A percentile compares a stretch with the other conserved stretches of the same genome.
phyloP scores from a whole-genome alignment of 495 filamentous ascomycete genomes.

The Hyphodiscus hymeniophilus region DNA sequence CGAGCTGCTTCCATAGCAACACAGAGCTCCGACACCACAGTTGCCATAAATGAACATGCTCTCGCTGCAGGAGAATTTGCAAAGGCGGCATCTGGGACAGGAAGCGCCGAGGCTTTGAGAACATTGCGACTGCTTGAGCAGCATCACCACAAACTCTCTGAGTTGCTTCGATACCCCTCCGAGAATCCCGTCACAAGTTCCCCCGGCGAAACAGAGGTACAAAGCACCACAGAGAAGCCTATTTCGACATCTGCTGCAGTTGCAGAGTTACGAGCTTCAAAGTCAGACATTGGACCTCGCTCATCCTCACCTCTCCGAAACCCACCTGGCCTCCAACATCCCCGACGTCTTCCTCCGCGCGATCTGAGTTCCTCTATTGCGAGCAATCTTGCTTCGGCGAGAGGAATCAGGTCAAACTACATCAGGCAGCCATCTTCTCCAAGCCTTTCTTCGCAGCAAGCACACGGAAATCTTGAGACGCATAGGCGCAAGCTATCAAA shows the following conservation, averaged over 20 bases:
- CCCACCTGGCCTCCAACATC: conserved; percentile 28
- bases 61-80: conserved; percentile 86
- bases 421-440: conserved; percentile 56
- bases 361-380: conserved; percentile 80
- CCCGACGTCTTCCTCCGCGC: conserved; percentile 45
- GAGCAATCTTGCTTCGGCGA: conserved; percentile 80
- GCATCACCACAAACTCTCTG: conserved; percentile 74
- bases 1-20: conserved; percentile 68
- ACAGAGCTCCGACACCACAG: conserved; percentile 63
- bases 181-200: conserved; percentile 40
- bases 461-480: conserved; percentile 60
- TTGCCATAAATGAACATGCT: conserved; percentile 80
- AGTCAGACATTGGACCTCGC: conserved; percentile 24
- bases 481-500: conserved; percentile 41
- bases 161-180: conserved; percentile 64
- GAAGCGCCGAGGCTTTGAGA: conserved; percentile 74
- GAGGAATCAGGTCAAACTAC: conserved; percentile 70
- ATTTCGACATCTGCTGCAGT: conserved; percentile 22
- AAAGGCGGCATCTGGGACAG: conserved; percentile 64
- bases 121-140: conserved; percentile 77
- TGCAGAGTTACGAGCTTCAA: conserved; percentile 22
- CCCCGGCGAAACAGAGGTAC: conserved; percentile 16
- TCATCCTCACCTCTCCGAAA: conserved; percentile 37
- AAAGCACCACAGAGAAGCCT: conserved; percentile 23
- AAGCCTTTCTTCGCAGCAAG: conserved; percentile 66